phyloP scores from a whole-genome alignment of 176 grass and related monocot genomes.

The Rhynchospora tenuis region DNA sequence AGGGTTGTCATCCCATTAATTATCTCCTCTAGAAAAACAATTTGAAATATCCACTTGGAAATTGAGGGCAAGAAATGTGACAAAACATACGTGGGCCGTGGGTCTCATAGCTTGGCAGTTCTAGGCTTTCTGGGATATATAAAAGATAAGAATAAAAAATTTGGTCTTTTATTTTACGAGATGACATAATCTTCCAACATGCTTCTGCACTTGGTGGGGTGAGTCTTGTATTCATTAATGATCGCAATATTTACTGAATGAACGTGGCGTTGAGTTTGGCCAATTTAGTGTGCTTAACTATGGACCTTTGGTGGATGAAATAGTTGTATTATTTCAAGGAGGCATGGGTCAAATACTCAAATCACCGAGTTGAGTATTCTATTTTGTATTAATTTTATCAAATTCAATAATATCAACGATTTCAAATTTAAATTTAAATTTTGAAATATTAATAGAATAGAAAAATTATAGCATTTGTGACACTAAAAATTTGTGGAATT shows the following conservation, averaged over 20 bases:
- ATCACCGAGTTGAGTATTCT: not conserved
- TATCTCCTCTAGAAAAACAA: not conserved
- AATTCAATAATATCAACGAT: too few relatives aligned
- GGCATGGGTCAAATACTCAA: not conserved
- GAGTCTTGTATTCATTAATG: not conserved
- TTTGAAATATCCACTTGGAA: not conserved
- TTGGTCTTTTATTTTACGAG: not conserved
- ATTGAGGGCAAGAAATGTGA: not conserved
- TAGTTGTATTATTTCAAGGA: not conserved
- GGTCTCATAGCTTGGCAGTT: not conserved
- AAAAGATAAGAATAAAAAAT: not conserved
- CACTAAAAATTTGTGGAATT: too few relatives aligned
- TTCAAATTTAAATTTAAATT: too few relatives aligned
- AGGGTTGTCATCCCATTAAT: not conserved
- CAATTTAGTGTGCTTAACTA: not conserved
- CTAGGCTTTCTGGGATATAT: conserved; percentile 10
- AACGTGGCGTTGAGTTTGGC: not conserved
- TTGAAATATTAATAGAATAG: too few relatives aligned
- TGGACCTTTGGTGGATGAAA: not conserved
- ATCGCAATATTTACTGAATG: not conserved
- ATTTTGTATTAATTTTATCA: too few relatives aligned
- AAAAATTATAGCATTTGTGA: too few relatives aligned
- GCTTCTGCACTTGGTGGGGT: not conserved
- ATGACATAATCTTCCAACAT: conserved; percentile 14
- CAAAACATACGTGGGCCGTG: not conserved